Base-by-base conservation (phyloP, 2,329 filamentous ascomycete species). In the Pyrenochaeta sp. region DNA sequence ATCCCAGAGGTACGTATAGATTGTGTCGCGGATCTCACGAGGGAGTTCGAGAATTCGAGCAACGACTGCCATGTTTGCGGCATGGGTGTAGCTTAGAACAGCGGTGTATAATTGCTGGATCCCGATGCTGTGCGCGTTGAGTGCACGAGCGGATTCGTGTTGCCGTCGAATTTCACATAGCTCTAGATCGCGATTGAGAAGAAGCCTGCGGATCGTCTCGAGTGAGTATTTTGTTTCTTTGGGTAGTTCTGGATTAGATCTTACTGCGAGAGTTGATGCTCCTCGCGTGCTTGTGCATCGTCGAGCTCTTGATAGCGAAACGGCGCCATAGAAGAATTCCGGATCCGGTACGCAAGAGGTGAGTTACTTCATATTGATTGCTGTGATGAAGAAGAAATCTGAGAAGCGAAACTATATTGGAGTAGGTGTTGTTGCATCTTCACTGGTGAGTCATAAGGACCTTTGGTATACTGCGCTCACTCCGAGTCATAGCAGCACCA, bases 11-110 rank as follows among this genome's bases (percentile, higher is more conserved):
- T 51, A 22, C 44, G 6, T 50, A 42, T 58, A 58, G 34, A 56
- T 52, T 22, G 27, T 37, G 19, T 61, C 54, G n/a, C 54, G 54
- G 5, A 55, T 49, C 36, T 63, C 58, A 13, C 51, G 54, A 9
- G 58, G 57, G 24, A 58, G 32, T 3, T 50, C 9, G 2, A 62
- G 36, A 22, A 59, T 32, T 5, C 53, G 43, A 15, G 39, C 27
- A 32, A 57, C 40, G 24, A 50, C 39, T 40, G 37, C 24, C 56
- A 43, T 52, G 24, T 50, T 49, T 13, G 52, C 50, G 28, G 39
- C 52, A 24, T 47, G n/a, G 24, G 44, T 36, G 30, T 50, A 54
- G 22, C 24, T 6, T 7, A 54, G 44, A 13, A 54, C 50, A 9
- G 53, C 50, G 3, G 15, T n/a, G 15, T 59, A 50, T 10, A 58